Evolutionary conservation across 75 land plant species (phyloP).

Genomic region (Isoetes taiwanensis): DNA sequence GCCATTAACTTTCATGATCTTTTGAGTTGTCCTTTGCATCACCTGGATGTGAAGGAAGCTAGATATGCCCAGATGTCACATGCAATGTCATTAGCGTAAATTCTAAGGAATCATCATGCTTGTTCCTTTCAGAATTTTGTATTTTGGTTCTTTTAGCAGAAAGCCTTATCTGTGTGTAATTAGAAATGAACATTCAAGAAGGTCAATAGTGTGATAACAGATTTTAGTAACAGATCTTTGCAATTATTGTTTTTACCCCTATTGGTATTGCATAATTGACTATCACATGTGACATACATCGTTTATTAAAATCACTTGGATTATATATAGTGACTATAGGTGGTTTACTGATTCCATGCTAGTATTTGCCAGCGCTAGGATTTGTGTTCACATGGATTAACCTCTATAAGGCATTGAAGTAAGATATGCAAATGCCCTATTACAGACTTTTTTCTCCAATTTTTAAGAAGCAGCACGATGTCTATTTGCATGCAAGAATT

Average conservation of each 20-base stretch:
- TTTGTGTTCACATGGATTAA: conserved; percentile 13
- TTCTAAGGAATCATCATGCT: conserved; percentile 10
- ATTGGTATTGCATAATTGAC: conserved; percentile 29
- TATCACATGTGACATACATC: conserved; percentile 19
- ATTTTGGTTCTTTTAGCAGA: not conserved
- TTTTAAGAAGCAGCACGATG: too few relatives aligned
- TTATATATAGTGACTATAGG: conserved; percentile 20
- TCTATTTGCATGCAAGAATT: conserved; percentile 16
- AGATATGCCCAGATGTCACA: too few relatives aligned
- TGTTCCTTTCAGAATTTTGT: not conserved
- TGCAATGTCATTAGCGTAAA: too few relatives aligned
- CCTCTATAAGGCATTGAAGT: conserved; percentile 21
- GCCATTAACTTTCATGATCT: too few relatives aligned
- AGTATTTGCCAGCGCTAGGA: conserved; percentile 14
- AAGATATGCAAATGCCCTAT: too few relatives aligned
- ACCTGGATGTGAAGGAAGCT: too few relatives aligned
- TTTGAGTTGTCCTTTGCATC: too few relatives aligned
- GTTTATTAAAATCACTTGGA: conserved; percentile 21
- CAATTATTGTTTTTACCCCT: conserved; percentile 20
- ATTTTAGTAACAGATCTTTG: conserved; percentile 18
- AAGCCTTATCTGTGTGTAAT: not conserved
- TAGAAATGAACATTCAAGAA: too few relatives aligned
- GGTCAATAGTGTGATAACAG: too few relatives aligned
- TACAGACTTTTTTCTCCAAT: too few relatives aligned
- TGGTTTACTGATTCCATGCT: conserved; percentile 22